phyloP scores from a whole-genome alignment of 352 stramenopile genomes.

The Phytopythium montanum region DNA sequence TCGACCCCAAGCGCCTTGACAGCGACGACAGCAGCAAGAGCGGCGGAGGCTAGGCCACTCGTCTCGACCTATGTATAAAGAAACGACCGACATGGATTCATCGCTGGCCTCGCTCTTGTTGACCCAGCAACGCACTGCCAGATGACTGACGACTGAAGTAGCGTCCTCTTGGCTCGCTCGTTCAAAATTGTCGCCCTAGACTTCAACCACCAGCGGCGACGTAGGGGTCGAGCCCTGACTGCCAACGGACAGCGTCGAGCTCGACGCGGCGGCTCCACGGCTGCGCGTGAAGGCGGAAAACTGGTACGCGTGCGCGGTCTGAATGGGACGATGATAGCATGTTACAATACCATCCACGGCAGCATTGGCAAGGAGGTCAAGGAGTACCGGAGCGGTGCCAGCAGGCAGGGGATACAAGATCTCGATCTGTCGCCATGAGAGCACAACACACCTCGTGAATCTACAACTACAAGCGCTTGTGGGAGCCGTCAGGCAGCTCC shows the following conservation, averaged over 20 bases:
- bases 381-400: not conserved
- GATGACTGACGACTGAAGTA: no score
- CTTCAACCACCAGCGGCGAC: constrained; percentile 6
- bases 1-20: not conserved
- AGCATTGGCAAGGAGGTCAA: not conserved
- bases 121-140: no score
- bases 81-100: no score
- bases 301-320: constrained; percentile 3
- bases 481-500: not conserved
- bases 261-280: not conserved
- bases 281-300: not conserved
- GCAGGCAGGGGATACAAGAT: constrained; percentile 45
- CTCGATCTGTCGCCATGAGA: constrained; percentile 33
- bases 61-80: no score
- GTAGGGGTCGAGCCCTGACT: constrained; percentile 4
- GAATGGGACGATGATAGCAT: not conserved
- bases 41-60: no score
- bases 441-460: not conserved
- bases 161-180: not conserved
- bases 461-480: not conserved
- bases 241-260: not conserved
- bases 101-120: no score
- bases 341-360: not conserved
- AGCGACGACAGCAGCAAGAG: constrained; percentile 7
- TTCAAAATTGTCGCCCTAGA: not conserved